These are phyloP conservation scores for Sordariomycetes sp. DNA, from an alignment of 2,329 filamentous ascomycete genomes.

Conservation along the genomic window DNA sequence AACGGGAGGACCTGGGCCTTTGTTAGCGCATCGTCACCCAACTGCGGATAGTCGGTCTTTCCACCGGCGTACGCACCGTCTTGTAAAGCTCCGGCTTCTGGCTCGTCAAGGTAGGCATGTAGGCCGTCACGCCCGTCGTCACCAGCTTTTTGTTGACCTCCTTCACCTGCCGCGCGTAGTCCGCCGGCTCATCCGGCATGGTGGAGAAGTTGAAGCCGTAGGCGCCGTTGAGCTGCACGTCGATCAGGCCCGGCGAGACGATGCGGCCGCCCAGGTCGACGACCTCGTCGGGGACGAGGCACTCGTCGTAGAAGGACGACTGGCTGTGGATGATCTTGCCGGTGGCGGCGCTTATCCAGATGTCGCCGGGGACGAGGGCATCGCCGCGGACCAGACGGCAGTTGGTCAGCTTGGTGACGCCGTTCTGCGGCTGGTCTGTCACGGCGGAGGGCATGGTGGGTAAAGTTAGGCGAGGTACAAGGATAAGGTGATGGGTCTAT, in stretches of 20 bases:
- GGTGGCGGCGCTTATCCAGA: slow-evolving; percentile 77
- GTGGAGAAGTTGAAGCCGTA: slow-evolving; percentile 89
- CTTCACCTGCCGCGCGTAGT: slow-evolving; percentile 63
- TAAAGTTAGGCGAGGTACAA: background rate
- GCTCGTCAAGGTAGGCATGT: slow-evolving; percentile 76
- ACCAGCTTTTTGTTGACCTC: slow-evolving; percentile 63
- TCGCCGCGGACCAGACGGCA: slow-evolving; percentile 65
- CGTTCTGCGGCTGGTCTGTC: slow-evolving; percentile 26
- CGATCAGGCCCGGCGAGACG: slow-evolving; percentile 76
- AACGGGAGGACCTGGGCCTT: slow-evolving; percentile 53
- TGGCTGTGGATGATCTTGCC: slow-evolving; percentile 73
- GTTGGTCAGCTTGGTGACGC: slow-evolving; percentile 82
- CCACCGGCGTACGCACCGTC: slow-evolving; percentile 32
- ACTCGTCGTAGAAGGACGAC: slow-evolving; percentile 56
- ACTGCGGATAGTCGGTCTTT: background rate
- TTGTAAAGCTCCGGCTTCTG: slow-evolving; percentile 75
- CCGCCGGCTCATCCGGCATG: slow-evolving; percentile 54
- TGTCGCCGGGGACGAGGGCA: slow-evolving; percentile 60
- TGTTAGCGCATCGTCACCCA: background rate
- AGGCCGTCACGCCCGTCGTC: slow-evolving; percentile 76
- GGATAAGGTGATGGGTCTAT: background rate
- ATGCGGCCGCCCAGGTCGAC: slow-evolving; percentile 78
- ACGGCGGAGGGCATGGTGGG: slow-evolving; percentile 37
- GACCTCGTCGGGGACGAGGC: slow-evolving; percentile 58
- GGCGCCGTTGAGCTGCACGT: slow-evolving; percentile 84